Percentiles rank a stretch among this genome's conserved stretches.
Conservation (phyloP, 129 eudicot species). For the Heracleum sosnowskyi region DNA sequence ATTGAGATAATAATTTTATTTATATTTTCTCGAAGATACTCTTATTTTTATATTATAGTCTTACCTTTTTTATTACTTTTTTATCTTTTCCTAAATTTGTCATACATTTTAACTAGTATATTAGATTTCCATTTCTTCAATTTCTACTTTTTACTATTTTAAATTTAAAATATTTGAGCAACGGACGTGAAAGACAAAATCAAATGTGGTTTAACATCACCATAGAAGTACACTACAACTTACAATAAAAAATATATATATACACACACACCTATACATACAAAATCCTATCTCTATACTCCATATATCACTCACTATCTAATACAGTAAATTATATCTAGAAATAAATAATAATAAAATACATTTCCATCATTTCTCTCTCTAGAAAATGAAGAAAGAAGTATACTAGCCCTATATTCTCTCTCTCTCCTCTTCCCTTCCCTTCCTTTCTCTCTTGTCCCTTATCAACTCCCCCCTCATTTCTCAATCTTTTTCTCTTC, state of each 20-base stretch:
- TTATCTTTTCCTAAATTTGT: too few relatives aligned
- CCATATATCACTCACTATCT: not conserved
- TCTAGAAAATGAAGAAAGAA: slow-evolving; percentile 8
- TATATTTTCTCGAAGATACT: too few relatives aligned
- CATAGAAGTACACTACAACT: not conserved
- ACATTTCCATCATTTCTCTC: not conserved
- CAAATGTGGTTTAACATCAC: not conserved
- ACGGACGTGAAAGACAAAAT: slow-evolving; percentile 5
- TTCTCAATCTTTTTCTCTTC: slow-evolving; percentile 5
- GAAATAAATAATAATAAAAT: not conserved
- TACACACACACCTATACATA: not conserved
- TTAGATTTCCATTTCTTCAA: too few relatives aligned
- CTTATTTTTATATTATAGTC: too few relatives aligned
- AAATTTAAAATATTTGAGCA: not conserved
- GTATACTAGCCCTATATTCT: slow-evolving; percentile 16
- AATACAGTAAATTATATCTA: not conserved
- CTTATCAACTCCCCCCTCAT: not conserved
- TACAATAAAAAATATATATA: not conserved
- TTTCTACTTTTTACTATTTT: not conserved
- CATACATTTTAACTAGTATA: too few relatives aligned
- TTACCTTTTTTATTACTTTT: too few relatives aligned
- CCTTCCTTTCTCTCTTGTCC: slow-evolving; percentile 19
- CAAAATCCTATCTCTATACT: not conserved
- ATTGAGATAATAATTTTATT: not conserved
- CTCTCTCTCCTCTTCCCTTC: slow-evolving; percentile 30